Percentiles rank a stretch among this genome's conserved stretches.
Conservation (phyloP, 148 eudicot genomes). For the Fallopia convolvulus region DNA sequence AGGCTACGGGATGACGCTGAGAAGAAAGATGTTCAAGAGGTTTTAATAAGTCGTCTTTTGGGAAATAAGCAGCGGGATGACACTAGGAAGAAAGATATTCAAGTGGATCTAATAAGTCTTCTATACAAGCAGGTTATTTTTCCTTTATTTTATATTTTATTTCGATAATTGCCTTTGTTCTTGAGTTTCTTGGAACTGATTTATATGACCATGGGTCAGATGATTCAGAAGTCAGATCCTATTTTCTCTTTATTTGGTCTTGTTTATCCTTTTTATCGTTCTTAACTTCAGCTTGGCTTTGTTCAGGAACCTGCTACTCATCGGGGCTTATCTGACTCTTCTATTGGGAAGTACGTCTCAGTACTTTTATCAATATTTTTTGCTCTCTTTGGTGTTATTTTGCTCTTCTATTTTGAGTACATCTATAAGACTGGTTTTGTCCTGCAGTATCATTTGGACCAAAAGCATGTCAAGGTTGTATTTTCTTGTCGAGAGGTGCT, state of each 20-base stretch:
- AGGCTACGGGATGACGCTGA: constrained; percentile 78
- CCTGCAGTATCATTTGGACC: constrained; percentile 74
- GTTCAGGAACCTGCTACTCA: not conserved
- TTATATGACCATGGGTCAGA: not conserved
- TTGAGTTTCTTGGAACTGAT: not conserved
- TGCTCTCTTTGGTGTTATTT: not conserved
- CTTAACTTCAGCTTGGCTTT: not conserved
- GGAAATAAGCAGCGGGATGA: constrained; percentile 85
- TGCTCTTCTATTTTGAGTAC: not conserved
- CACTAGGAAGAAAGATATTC: constrained; percentile 56
- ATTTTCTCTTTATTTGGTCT: not conserved
- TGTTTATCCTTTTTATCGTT: not conserved
- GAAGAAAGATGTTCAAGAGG: constrained; percentile 64
- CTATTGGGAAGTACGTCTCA: constrained; percentile 1
- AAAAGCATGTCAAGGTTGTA: constrained; percentile 77
- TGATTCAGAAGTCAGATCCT: not conserved
- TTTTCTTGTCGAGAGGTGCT: constrained; percentile 78
- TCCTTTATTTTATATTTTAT: not conserved
- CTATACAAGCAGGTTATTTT: constrained; percentile 60
- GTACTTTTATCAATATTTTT: not conserved
- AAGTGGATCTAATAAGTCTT: constrained; percentile 36
- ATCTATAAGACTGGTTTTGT: not conserved
- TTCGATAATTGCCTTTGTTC: not conserved
- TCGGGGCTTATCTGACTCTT: not conserved
- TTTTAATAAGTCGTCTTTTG: constrained; percentile 67